Evolutionary conservation across 139 green algal species (phyloP), one percentile per base, ranked within the genome.

Genomic region (Coelastrella sp.): DNA sequence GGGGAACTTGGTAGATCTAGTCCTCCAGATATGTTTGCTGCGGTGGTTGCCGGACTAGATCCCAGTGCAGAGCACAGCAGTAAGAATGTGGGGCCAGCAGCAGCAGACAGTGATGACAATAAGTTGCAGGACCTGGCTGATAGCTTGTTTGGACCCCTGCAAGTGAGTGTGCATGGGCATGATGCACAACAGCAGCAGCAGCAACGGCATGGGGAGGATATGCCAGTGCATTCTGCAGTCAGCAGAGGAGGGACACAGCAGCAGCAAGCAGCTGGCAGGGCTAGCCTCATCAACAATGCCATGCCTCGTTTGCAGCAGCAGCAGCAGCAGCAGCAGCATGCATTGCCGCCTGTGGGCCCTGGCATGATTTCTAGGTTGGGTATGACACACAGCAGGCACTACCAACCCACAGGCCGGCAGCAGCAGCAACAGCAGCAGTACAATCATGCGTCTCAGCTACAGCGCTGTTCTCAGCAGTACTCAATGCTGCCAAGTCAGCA

Each of bases 381-480:
- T 76, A 8, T 15, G 22, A 57, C 10, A 10, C 24, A 57, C 14
- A 85, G 58, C 59, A 85, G 27, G n/a, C 15, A 66, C 56, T 27
- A 57, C 8, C 84, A 88, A 14, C 25, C 17, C 17, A n/a, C n/a
- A 17, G 8, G 11, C 25, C 8, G 24, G 49, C 66, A 56, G 56
- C 84, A 80, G 84, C 84, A 88, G 84, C 84, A 80, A 65, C 84
- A 88, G 84, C 84, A 80, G 84, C 84, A 88, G 8, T 74, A 88
- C 61, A 57, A 22, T 19, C 65, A 15, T 12, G 56, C 19, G 70
- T 22, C 17, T 56, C 82, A 68, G 65, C 82, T 79, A 0, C 20
- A 61, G 35, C 81, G 35, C n/a, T 66, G 74, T 20, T 76, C 68
- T n/a, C 82, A 87, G 82, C 63, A 87, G 12, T 80, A 66, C 66